Evolutionary conservation across 1,284 basidiomycete genomes (phyloP), one percentile per base, ranked within the genome.

Genomic region (Sporisorium exsertum): DNA sequence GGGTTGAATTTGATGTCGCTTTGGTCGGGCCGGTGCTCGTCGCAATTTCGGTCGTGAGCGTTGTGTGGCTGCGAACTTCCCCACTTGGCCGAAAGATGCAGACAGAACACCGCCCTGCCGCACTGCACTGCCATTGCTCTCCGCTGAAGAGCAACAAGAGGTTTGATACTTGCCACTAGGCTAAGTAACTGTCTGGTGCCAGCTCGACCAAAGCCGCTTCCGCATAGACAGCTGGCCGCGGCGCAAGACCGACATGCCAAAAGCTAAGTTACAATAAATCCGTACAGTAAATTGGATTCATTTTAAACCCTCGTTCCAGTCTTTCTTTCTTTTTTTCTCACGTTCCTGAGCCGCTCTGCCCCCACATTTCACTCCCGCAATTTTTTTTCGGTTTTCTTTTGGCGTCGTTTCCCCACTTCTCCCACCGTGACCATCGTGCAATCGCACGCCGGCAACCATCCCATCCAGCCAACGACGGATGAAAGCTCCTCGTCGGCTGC

Each of bases 21-120:
- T 49, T 58, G 18, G 65, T 62, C 50, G 59, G 65, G 65, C 65
- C 65, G 65, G 29, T 10, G 47, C 50, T 68, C 59, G 65, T 57
- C 18, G 24, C 20, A 35, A 37, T n/a, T 27, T 61, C 65, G 59
- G 65, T 68, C 55, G 47, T 22, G 27, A 43, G 43, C 26, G 33
- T 35, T 20, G 27, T 40, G 22, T 20, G 18, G 26, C n/a, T 22
- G 50, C 51, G 49, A 64, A 37, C 49, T 33, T 49, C 29, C 40
- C 40, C 53, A 55, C 15, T 55, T 32, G 37, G 26, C 49, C 42
- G 47, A 52, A 10, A 27, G n/a, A 43, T 22, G 27, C 29, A 37
- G 5, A 10, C 5, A 32, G 5, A 15, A 47, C 45, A 47, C 24
- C 6, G 26, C 24, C 45, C n/a, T 27, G 24, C 45, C 45, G 26